Percentiles rank a stretch among this genome's conserved stretches.
Evolutionary conservation across 306 rosid genomes (phyloP).

Genomic region (Lathyrus sativus): DNA sequence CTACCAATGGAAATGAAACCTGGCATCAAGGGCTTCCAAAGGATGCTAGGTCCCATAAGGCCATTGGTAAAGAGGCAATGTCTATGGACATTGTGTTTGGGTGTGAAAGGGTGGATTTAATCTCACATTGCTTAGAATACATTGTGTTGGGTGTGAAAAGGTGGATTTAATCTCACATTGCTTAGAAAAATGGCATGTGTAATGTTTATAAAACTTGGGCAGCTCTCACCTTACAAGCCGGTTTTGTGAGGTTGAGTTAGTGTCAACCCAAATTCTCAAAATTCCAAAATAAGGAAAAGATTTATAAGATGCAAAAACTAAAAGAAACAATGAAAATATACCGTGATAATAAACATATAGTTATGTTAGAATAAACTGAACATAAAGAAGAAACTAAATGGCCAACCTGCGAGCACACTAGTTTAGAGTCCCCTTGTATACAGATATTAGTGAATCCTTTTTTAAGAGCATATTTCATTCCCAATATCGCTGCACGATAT

Average conservation of each 20-base stretch:
- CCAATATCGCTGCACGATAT: conserved; percentile 86
- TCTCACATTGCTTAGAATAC: not conserved
- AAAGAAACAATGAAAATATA: conserved; percentile 13
- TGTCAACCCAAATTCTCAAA: no score
- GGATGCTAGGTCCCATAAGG: not conserved
- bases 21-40: not conserved
- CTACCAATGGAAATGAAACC: not conserved
- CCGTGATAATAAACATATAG: not conserved
- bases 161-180: no score
- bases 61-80: not conserved
- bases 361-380: conserved; percentile 7
- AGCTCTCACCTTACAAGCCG: no score
- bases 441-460: conserved; percentile 71
- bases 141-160: no score
- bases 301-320: conserved; percentile 18
- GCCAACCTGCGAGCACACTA: conserved; percentile 93
- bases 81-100: not conserved
- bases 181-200: no score
- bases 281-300: conserved; percentile 22
- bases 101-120: no score
- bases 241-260: no score
- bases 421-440: conserved; percentile 90
- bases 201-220: no score
- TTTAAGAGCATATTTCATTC: conserved; percentile 79
- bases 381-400: conserved; percentile 13